Conservation (phyloP, 129 eudicot genomes). For the Arctium minus region DNA sequence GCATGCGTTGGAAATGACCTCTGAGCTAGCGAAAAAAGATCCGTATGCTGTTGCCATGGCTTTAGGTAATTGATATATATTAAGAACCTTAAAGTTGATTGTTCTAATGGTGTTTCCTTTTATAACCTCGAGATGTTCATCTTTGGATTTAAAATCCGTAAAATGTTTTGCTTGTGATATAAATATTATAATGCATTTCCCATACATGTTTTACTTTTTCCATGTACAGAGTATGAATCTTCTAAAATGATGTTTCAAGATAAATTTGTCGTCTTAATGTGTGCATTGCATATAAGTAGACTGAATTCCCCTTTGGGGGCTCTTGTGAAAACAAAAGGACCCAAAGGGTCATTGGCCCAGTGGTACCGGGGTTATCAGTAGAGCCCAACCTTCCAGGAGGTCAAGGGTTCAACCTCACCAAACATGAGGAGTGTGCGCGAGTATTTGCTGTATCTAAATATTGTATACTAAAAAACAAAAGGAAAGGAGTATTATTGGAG, state of each 20-base stretch:
- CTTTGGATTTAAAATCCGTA: not conserved
- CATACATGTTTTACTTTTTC: not conserved
- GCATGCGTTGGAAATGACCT: constrained; percentile 64
- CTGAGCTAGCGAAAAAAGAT: constrained; percentile 60
- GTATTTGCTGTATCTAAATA: not conserved
- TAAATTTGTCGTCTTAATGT: not conserved
- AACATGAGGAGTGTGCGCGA: not conserved
- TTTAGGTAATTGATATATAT: constrained; percentile 46
- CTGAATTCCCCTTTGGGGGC: not conserved
- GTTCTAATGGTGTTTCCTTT: not conserved
- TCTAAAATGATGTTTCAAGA: not conserved
- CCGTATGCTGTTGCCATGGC: constrained; percentile 84
- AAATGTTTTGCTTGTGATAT: not conserved
- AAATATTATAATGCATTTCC: not conserved
- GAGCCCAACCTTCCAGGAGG: not conserved
- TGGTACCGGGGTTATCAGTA: not conserved
- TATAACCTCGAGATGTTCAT: not conserved
- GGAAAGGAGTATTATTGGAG: not conserved
- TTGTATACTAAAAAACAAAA: not conserved
- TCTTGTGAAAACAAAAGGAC: not conserved
- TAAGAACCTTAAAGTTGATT: not conserved
- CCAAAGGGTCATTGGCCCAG: not conserved
- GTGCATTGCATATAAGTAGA: not conserved
- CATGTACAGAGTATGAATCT: not conserved
- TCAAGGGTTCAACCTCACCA: not conserved